Evolutionary conservation across 139 green algal species (phyloP).

Genomic region (Micractinium sp.): DNA sequence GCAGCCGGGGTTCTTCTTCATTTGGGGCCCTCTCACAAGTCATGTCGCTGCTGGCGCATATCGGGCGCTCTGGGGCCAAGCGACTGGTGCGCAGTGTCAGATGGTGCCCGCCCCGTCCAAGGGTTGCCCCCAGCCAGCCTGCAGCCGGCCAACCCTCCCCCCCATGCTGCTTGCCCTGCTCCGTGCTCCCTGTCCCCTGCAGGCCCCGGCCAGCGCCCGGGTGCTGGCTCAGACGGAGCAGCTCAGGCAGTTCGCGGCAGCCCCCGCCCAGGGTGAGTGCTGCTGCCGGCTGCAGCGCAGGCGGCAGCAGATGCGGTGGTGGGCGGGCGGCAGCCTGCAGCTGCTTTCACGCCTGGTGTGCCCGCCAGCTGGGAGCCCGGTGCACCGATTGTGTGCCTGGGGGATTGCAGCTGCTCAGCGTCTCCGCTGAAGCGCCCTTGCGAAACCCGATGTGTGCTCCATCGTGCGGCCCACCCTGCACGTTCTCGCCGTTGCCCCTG

Average conservation of each 20-base stretch:
- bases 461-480: neutral
- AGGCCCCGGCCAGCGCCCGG: constrained; percentile 35
- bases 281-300: neutral
- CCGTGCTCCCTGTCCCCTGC: neutral
- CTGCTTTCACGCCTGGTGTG: neutral
- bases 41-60: constrained; percentile 47
- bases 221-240: constrained; percentile 37
- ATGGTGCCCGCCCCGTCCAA: neutral
- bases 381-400: too few species aligned
- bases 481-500: neutral
- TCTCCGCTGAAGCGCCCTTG: too few species aligned
- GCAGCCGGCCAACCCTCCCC: neutral
- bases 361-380: too few species aligned
- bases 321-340: neutral
- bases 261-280: constrained; percentile 19
- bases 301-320: neutral
- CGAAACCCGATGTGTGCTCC: too few species aligned
- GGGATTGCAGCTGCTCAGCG: too few species aligned
- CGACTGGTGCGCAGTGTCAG: constrained; percentile 37
- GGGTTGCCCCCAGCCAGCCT: neutral
- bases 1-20: too few species aligned
- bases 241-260: constrained; percentile 18
- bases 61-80: constrained; percentile 33
- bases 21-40: neutral
- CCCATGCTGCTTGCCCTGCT: neutral